Conservation (phyloP, 164 flowering plant species). For the Piper betle region DNA sequence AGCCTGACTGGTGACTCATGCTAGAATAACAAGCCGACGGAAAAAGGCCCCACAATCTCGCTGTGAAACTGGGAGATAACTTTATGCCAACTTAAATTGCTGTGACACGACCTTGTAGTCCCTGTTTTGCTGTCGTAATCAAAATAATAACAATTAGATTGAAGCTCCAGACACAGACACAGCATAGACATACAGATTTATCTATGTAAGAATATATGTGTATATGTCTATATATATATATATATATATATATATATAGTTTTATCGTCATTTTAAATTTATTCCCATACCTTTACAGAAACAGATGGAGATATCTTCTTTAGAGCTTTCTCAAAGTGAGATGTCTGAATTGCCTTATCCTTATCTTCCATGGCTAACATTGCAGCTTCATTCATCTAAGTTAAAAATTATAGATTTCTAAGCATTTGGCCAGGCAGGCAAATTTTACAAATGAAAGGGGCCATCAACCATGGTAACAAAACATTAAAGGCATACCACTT, state of each 20-base stretch:
- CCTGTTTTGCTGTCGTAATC: slow-evolving; percentile 25
- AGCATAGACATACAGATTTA: neutral
- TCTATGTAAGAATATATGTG: neutral
- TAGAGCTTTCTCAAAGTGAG: slow-evolving; percentile 57
- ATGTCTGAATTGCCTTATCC: slow-evolving; percentile 24
- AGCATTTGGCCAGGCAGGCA: neutral
- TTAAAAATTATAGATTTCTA: neutral
- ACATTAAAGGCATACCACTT: slow-evolving; percentile 36
- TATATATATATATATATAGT: neutral
- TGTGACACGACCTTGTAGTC: slow-evolving; percentile 22
- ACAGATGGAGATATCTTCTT: slow-evolving; percentile 56
- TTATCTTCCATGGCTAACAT: slow-evolving; percentile 57
- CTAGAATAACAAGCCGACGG: too few relatives aligned
- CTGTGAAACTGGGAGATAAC: too few relatives aligned
- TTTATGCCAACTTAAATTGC: slow-evolving; percentile 12
- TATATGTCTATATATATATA: neutral
- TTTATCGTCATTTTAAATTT: too few relatives aligned
- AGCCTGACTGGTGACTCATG: too few relatives aligned
- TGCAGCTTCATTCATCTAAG: slow-evolving; percentile 71
- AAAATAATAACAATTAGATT: neutral
- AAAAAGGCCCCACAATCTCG: too few relatives aligned
- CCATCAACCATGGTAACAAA: neutral
- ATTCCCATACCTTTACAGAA: slow-evolving; percentile 35
- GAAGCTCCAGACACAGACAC: neutral
- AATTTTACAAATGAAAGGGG: neutral